These are phyloP conservation scores for Chlamydomonas applanata DNA, from an alignment of 139 green algal species.

Conservation along the genomic window DNA sequence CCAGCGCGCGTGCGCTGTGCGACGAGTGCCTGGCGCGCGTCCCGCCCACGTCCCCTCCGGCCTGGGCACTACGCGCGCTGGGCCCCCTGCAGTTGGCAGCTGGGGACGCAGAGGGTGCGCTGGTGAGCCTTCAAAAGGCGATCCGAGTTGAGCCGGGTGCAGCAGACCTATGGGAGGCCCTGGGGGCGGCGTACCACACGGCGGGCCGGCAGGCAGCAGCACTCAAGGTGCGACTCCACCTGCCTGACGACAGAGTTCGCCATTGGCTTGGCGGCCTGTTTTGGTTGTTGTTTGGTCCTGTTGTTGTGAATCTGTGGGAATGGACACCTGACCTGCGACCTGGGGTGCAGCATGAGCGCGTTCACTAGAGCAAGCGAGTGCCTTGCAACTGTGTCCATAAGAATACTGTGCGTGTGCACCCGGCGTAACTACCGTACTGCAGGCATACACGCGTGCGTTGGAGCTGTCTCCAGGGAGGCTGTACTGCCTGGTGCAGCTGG, in stretches of 20 bases:
- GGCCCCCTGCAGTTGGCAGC: background rate
- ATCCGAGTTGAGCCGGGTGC: slow-evolving; percentile 34
- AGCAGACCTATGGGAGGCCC: slow-evolving; percentile 65
- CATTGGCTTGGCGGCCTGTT: too few species aligned
- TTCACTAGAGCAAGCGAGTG: too few species aligned
- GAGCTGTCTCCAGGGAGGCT: slow-evolving; percentile 56
- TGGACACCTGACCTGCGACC: too few species aligned
- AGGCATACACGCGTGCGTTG: slow-evolving; percentile 64
- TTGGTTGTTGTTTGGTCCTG: background rate
- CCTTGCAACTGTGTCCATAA: too few species aligned
- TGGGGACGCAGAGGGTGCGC: slow-evolving; percentile 23
- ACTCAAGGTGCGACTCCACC: slow-evolving; percentile 61
- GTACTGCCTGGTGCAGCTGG: slow-evolving; percentile 58
- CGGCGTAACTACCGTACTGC: too few species aligned
- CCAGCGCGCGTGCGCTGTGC: background rate
- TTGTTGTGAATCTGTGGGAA: background rate
- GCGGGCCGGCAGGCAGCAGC: slow-evolving; percentile 49
- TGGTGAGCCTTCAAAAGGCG: slow-evolving; percentile 43
- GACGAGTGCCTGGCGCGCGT: too few species aligned
- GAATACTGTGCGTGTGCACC: too few species aligned
- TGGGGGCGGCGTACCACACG: slow-evolving; percentile 58
- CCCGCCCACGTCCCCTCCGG: too few species aligned
- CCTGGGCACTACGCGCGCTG: background rate
- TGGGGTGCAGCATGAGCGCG: too few species aligned
- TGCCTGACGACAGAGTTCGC: too few species aligned